Base-by-base conservation (phyloP, 2,329 filamentous ascomycete species). In the Torrubiella hemipterigena region DNA sequence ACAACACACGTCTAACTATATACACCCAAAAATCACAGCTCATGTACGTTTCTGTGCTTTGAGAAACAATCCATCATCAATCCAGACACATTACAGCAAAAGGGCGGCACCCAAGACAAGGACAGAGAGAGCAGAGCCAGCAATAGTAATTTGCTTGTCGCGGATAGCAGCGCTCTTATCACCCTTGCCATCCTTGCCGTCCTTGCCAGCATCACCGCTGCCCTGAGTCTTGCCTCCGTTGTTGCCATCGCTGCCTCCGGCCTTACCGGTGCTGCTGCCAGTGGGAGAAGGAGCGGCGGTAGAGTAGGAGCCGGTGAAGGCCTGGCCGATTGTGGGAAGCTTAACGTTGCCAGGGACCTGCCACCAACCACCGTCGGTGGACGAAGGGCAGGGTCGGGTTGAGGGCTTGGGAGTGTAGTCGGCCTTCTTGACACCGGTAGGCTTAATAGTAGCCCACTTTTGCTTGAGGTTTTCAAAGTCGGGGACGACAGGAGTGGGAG, bases 401-500 rank as follows among this genome's bases (percentile, higher is more conserved):
- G 72, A 73, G 8, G 64, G 59, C 3, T 59, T 65, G 6, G 77
- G 64, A 15, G 69, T 67, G 57, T 93, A 93, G 17, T 69, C 68
- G 3, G 71, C 67, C 31, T 67, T 68, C 25, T 67, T 65, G 25
- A 89, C 68, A 20, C 84, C 81, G 0, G 73, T 73, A 0, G 85
- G 83, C 7, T 61, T 69, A 32, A 84, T 58, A 4, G 72, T 79
- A 6, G 75, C 75, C 85, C 85, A 93, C 42, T 83, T 76, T 17
- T 61, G 65, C 58, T 77, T 75, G 36, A 93, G 67, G 50, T 91
- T 91, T 43, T 63, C 51, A 51, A 89, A 93, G 50, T 93, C 85
- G 0, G 85, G 83, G 6, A 59, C 59, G 17, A 85, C 61, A 0
- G 84, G 81, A 0, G 67, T 81, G 0, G 85, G 85, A 0, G 71